Conservation (phyloP, 164 flowering plant genomes). For the Tetracentron sinense region DNA sequence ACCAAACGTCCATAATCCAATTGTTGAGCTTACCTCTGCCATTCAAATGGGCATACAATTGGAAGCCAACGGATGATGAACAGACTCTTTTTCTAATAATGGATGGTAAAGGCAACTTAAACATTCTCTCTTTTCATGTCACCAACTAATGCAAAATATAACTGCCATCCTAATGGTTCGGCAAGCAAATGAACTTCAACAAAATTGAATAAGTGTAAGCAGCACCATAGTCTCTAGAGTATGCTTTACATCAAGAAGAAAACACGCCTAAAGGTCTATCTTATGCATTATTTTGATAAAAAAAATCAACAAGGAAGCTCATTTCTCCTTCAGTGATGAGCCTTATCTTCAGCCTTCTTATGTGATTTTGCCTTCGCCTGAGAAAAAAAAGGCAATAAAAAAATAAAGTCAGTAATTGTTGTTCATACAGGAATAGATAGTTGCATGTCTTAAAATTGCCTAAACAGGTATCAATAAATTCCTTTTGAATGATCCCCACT, state of each 20-base stretch:
- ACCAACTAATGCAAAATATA: background rate
- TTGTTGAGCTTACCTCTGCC: too few relatives aligned
- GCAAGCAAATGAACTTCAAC: background rate
- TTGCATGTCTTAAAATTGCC: too few relatives aligned
- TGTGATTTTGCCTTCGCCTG: conserved; percentile 54
- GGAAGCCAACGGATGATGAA: background rate
- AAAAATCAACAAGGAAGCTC: conserved; percentile 1
- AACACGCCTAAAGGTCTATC: background rate
- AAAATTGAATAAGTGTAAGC: background rate
- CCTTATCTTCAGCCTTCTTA: conserved; percentile 50
- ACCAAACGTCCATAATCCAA: too few relatives aligned
- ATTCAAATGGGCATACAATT: too few relatives aligned
- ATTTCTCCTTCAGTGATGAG: conserved; percentile 34
- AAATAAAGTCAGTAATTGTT: background rate
- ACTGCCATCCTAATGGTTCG: background rate
- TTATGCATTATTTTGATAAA: background rate
- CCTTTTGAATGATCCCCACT: background rate
- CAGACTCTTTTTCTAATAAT: background rate
- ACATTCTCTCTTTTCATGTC: background rate
- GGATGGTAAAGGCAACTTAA: background rate
- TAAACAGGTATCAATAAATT: background rate
- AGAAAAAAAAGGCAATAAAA: background rate
- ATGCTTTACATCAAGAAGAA: background rate
- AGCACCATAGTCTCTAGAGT: background rate
- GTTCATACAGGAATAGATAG: too few relatives aligned